phyloP scores from a whole-genome alignment of 306 rosid species.

The Lithocarpus polystachyus region DNA sequence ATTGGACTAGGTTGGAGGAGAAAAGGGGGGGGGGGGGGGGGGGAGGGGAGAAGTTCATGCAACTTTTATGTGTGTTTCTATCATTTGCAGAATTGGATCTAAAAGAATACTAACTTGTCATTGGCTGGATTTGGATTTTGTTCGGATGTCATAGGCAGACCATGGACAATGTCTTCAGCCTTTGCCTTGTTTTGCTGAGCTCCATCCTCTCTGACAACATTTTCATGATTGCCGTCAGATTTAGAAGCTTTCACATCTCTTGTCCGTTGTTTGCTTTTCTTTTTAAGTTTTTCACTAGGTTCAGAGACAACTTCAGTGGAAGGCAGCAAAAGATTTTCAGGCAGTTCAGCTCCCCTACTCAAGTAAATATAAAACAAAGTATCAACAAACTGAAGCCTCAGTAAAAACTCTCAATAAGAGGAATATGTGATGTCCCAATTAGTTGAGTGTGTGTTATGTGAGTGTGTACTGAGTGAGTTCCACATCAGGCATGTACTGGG shows the following conservation, averaged over 20 bases:
- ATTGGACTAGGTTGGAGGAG: not conserved
- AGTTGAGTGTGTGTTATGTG: too few relatives aligned
- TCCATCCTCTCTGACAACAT: conserved; percentile 23
- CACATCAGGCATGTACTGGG: too few relatives aligned
- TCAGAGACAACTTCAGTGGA: not conserved
- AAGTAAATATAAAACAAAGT: not conserved
- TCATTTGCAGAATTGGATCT: not conserved
- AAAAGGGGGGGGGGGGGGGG: not conserved
- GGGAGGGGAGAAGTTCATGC: not conserved
- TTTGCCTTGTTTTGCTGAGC: conserved; percentile 22
- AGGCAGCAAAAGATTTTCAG: not conserved
- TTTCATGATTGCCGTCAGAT: conserved; percentile 7
- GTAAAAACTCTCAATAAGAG: not conserved
- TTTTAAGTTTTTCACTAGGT: conserved; percentile 22
- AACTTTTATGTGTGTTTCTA: not conserved
- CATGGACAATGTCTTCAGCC: conserved; percentile 19
- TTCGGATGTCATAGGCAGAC: conserved; percentile 27
- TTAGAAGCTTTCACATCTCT: conserved; percentile 15
- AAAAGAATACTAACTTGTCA: conserved; percentile 43
- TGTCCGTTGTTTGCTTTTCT: conserved; percentile 18
- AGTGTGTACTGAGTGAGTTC: too few relatives aligned
- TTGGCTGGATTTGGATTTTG: conserved; percentile 27
- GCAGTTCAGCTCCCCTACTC: conserved; percentile 3
- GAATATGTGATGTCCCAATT: not conserved
- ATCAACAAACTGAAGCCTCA: not conserved